These are phyloP conservation scores for Wolfiporia cocos DNA, from an alignment of 1,284 basidiomycete species.

Conservation along the genomic window DNA sequence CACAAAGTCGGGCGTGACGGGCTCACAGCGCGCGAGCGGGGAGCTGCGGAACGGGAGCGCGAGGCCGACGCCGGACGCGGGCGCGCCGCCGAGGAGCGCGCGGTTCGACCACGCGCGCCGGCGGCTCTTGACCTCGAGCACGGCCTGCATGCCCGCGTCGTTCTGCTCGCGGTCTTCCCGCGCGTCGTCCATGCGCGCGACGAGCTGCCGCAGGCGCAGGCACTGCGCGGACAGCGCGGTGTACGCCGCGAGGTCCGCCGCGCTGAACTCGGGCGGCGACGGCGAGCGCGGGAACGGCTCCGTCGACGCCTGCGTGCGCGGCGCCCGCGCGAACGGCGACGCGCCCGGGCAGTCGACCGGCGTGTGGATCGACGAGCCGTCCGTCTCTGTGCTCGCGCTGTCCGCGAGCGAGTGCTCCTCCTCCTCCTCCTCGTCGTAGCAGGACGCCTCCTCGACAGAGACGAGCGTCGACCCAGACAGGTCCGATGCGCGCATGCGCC, in stretches of 20 bases:
- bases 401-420: slow-evolving; percentile 21
- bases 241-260: slow-evolving; percentile 28
- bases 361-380: slow-evolving; percentile 51
- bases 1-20: slow-evolving; percentile 22
- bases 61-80: slow-evolving; percentile 30
- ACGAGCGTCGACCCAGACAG: slow-evolving; percentile 3
- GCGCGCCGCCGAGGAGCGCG: slow-evolving; percentile 27
- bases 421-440: slow-evolving; percentile 26
- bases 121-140: slow-evolving; percentile 44
- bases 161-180: slow-evolving; percentile 32
- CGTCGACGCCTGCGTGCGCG: slow-evolving; percentile 3
- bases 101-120: slow-evolving; percentile 51
- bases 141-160: slow-evolving; percentile 30
- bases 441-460: slow-evolving; percentile 13
- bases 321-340: slow-evolving; percentile 13
- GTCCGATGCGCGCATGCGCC: slow-evolving; percentile 2
- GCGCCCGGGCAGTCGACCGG: slow-evolving; percentile 31
- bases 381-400: slow-evolving; percentile 38
- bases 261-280: slow-evolving; percentile 16
- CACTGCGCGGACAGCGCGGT: slow-evolving; percentile 30
- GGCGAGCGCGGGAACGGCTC: slow-evolving; percentile 17
- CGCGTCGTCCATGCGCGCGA: slow-evolving; percentile 30
- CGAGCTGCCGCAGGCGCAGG: slow-evolving; percentile 34
- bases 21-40: slow-evolving; percentile 30
- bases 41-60: slow-evolving; percentile 37